phyloP scores from a whole-genome alignment of 768 basidiomycete species.

The Baorangia bicolor region DNA sequence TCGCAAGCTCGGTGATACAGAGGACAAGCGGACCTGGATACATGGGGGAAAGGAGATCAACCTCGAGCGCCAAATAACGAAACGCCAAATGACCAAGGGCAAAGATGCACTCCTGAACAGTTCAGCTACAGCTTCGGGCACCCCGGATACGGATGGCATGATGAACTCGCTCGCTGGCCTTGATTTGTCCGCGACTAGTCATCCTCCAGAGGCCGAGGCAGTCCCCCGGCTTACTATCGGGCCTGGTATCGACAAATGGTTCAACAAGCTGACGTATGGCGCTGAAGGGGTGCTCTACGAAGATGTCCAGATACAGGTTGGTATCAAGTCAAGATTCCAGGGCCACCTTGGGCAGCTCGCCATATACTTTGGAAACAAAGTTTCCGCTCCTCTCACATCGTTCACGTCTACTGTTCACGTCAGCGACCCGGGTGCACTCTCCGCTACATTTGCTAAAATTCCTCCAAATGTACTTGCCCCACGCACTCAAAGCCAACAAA shows the following conservation, averaged over 20 bases:
- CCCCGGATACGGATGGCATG: slow-evolving; percentile 50
- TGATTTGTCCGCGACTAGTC: slow-evolving; percentile 48
- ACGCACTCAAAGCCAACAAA: slow-evolving; percentile 87
- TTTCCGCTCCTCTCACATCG: slow-evolving; percentile 82
- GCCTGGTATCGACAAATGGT: slow-evolving; percentile 86
- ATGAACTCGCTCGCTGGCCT: slow-evolving; percentile 81
- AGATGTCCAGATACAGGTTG: slow-evolving; percentile 93
- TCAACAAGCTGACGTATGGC: slow-evolving; percentile 74
- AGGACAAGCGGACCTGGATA: slow-evolving; percentile 93
- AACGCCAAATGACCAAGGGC: slow-evolving; percentile 45
- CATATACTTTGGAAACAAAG: slow-evolving; percentile 95
- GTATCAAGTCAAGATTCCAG: slow-evolving; percentile 95
- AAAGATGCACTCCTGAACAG: slow-evolving; percentile 35
- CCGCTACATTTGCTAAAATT: slow-evolving; percentile 86
- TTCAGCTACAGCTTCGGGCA: slow-evolving; percentile 36
- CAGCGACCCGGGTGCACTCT: slow-evolving; percentile 71
- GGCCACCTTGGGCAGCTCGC: slow-evolving; percentile 92
- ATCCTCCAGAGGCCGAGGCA: slow-evolving; percentile 15
- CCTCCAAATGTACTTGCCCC: slow-evolving; percentile 79
- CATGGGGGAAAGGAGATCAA: slow-evolving; percentile 95
- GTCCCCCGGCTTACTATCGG: slow-evolving; percentile 58
- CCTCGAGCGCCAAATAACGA: slow-evolving; percentile 65
- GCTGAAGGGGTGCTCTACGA: slow-evolving; percentile 93
- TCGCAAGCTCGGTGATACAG: slow-evolving; percentile 88
- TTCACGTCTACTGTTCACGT: slow-evolving; percentile 84